A percentile compares a stretch with the other conserved stretches of the same genome.
phyloP scores from a whole-genome alignment of 768 basidiomycete species.

The Tricholoma matsutake region DNA sequence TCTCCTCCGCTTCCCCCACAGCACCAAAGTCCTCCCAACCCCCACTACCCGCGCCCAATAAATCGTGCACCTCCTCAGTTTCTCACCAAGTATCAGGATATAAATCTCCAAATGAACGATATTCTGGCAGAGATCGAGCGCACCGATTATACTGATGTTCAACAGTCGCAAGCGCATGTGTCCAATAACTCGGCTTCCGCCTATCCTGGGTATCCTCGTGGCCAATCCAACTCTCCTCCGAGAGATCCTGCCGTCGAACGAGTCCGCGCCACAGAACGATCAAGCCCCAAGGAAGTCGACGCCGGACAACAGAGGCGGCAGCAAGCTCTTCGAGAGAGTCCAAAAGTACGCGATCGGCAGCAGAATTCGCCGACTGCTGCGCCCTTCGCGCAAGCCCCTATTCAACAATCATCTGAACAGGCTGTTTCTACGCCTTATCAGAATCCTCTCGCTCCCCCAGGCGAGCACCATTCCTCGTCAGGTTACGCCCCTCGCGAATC shows the following conservation, averaged over 20 bases:
- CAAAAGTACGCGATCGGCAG: slow-evolving; percentile 42
- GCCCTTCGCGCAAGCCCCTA: slow-evolving; percentile 36
- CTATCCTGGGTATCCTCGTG: slow-evolving; percentile 28
- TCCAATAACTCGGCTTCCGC: slow-evolving; percentile 34
- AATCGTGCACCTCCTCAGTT: slow-evolving; percentile 57
- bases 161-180: slow-evolving; percentile 50
- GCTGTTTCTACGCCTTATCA: slow-evolving; percentile 47
- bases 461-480: slow-evolving; percentile 35
- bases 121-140: slow-evolving; percentile 70
- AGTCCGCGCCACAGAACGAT: slow-evolving; percentile 47
- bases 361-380: slow-evolving; percentile 36
- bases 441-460: slow-evolving; percentile 45
- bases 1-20: slow-evolving; percentile 32
- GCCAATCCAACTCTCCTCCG: slow-evolving; percentile 41
- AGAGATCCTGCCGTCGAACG: slow-evolving; percentile 56
- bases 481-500: slow-evolving; percentile 50
- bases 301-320: slow-evolving; percentile 33
- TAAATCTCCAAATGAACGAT: slow-evolving; percentile 59
- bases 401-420: slow-evolving; percentile 52
- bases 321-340: slow-evolving; percentile 45
- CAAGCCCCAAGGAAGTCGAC: slow-evolving; percentile 55
- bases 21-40: slow-evolving; percentile 31
- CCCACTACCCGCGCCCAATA: slow-evolving; percentile 64
- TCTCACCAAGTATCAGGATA: slow-evolving; percentile 49
- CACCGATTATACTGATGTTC: slow-evolving; percentile 66